Base-by-base conservation (phyloP, 257 asterid genomes). In the Anisodus tanguticus region DNA sequence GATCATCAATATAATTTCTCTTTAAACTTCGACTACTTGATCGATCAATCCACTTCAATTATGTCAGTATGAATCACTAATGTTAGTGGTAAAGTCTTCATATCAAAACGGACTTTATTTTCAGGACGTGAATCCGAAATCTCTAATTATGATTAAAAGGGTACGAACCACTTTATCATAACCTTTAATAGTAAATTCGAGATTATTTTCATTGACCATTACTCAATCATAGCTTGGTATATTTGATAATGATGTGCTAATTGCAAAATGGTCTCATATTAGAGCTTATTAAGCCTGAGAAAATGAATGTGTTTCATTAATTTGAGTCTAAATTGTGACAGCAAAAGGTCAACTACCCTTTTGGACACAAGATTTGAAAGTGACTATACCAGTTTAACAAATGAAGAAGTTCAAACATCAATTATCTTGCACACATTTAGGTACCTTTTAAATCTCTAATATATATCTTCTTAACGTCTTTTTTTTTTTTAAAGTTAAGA, bases 311-410 rank as follows among this genome's bases (percentile, higher is more conserved):
- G 37, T n/a, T 15, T 70, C 15, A 16, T 70, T 70, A 70, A 70
- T 70, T 43, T 43, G 37, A 43, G 55, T 17, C 4, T 2, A 85
- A 60, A 87, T 87, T 89, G 85, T 31, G 89, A 86, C 83, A 84
- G 89, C 87, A 87, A 87, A 83, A 86, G 90, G 55, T 12, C 79
- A 86, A 81, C 89, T 15, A 64, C 86, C 64, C 81, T 82, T 82
- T 49, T 81, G 74, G 68, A 82, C 87, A 47, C n/a, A 16, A 54
- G 85, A 85, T 84, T 57, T 71, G 88, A 83, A 85, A 85, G 86
- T 68, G 86, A 83, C 63, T 83, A 84, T 76, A 39, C 70, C 63
- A 72, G 70, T 86, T 86, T 86, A 85, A 80, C 85, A 54, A 49
- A 17, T 31, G 4, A 55, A 59, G 85, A 68, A 49, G n/a, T 35